These are phyloP conservation scores for Camellia lanceoleosa DNA, from an alignment of 148 eudicot genomes.

Conservation along the genomic window DNA sequence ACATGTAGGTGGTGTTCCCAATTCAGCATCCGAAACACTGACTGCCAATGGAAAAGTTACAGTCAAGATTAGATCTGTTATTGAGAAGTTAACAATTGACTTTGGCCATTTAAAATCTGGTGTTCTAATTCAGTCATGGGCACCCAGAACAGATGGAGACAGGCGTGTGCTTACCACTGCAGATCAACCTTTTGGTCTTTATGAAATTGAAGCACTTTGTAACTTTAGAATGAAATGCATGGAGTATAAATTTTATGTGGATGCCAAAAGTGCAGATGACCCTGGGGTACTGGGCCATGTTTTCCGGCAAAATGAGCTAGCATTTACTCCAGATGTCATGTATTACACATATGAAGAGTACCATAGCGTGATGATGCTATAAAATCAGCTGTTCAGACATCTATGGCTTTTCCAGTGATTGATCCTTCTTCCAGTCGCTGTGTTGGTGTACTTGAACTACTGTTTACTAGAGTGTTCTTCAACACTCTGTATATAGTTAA, in stretches of 20 bases:
- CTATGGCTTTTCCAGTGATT: background rate
- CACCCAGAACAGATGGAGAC: slow-evolving; percentile 37
- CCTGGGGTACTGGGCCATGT: slow-evolving; percentile 68
- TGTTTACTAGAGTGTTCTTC: background rate
- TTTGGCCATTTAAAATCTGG: background rate
- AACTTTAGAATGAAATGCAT: slow-evolving; percentile 49
- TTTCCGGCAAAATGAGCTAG: slow-evolving; percentile 47
- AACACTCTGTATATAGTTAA: background rate
- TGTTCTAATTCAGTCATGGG: slow-evolving; percentile 48
- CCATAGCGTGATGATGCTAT: background rate
- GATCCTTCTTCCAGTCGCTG: background rate
- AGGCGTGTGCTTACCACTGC: slow-evolving; percentile 43
- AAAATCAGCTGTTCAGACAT: background rate
- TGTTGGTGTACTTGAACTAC: slow-evolving; percentile 5
- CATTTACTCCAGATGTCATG: slow-evolving; percentile 2
- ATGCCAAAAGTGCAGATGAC: slow-evolving; percentile 34
- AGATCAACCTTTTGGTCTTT: slow-evolving; percentile 56
- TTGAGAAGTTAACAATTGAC: background rate
- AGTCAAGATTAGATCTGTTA: background rate
- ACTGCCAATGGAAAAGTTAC: background rate
- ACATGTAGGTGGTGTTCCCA: background rate
- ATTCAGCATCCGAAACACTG: background rate
- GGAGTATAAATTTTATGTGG: slow-evolving; percentile 43
- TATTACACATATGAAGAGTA: background rate
- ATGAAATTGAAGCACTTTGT: slow-evolving; percentile 32